phyloP scores from a whole-genome alignment of 148 eudicot genomes.

The Camellia granthamiana region DNA sequence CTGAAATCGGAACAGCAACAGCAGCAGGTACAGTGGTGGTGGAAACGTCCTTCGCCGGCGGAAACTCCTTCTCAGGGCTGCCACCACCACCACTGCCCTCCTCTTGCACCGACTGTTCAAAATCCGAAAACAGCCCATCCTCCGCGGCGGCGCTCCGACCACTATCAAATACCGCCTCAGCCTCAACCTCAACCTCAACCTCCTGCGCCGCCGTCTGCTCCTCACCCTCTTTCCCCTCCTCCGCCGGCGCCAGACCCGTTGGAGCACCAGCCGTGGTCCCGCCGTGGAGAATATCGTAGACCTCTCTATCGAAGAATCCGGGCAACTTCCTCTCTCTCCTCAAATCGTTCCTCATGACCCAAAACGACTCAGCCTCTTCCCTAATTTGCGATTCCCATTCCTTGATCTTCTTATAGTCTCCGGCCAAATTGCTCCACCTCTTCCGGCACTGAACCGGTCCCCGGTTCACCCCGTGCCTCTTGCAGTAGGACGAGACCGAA shows the following conservation, averaged over 20 bases:
- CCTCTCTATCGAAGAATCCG: constrained; percentile 76
- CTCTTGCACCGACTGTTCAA: constrained; percentile 34
- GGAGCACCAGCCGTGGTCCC: constrained; percentile 10
- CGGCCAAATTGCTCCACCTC: constrained; percentile 85
- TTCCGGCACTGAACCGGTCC: constrained; percentile 89
- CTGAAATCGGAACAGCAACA: constrained; percentile 47
- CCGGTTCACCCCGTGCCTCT: constrained; percentile 71
- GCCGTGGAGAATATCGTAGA: constrained; percentile 56
- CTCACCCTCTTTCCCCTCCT: background rate
- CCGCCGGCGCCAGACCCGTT: constrained; percentile 8
- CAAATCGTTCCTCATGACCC: constrained; percentile 80
- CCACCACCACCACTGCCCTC: constrained; percentile 19
- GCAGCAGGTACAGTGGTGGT: constrained; percentile 28
- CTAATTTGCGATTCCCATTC: constrained; percentile 59
- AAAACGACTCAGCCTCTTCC: constrained; percentile 60
- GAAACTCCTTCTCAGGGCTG: constrained; percentile 11
- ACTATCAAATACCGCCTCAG: constrained; percentile 54
- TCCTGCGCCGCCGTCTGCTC: background rate
- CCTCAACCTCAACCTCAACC: constrained; percentile 19
- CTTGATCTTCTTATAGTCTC: constrained; percentile 78
- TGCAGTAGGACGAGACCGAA: constrained; percentile 71
- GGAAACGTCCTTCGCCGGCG: constrained; percentile 18
- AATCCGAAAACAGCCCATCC: constrained; percentile 67
- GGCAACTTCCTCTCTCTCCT: constrained; percentile 74
- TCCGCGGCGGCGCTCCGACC: constrained; percentile 51